Conservation (phyloP, 257 asterid species). For the Solanum virginianum region DNA sequence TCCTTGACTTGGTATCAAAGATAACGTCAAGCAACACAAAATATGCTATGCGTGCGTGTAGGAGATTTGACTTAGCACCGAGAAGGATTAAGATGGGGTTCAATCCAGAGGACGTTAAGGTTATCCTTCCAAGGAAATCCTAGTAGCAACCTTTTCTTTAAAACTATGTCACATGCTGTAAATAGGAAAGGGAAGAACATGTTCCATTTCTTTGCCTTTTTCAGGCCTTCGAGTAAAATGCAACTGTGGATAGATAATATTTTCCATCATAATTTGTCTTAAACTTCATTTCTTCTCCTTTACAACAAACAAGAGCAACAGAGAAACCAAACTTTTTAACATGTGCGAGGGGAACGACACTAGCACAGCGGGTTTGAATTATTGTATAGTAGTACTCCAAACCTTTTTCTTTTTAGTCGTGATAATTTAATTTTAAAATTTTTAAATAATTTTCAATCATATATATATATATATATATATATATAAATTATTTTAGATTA, state of each 20-base stretch:
- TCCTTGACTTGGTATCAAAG: not conserved
- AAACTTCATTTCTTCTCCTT: constrained; percentile 32
- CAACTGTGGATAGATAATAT: not conserved
- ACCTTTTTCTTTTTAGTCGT: no score
- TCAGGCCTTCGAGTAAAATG: constrained; percentile 24
- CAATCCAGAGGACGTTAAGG: no score
- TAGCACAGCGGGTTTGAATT: not conserved
- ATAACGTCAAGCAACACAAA: not conserved
- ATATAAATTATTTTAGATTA: no score
- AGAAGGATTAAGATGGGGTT: no score
- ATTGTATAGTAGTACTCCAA: not conserved
- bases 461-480: no score
- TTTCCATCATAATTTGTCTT: not conserved
- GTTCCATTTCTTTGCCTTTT: constrained; percentile 11
- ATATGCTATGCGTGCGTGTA: not conserved
- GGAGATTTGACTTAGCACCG: no score
- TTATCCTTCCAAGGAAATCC: no score
- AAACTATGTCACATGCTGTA: constrained; percentile 52
- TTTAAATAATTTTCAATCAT: no score
- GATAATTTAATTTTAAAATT: no score
- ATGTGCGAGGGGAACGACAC: constrained; percentile 10
- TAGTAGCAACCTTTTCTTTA: no score
- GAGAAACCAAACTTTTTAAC: constrained; percentile 11
- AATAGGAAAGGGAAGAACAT: constrained; percentile 28
- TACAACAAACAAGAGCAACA: constrained; percentile 45